phyloP scores from a whole-genome alignment of 2,329 filamentous ascomycete genomes.

The Cladosporium sp. region DNA sequence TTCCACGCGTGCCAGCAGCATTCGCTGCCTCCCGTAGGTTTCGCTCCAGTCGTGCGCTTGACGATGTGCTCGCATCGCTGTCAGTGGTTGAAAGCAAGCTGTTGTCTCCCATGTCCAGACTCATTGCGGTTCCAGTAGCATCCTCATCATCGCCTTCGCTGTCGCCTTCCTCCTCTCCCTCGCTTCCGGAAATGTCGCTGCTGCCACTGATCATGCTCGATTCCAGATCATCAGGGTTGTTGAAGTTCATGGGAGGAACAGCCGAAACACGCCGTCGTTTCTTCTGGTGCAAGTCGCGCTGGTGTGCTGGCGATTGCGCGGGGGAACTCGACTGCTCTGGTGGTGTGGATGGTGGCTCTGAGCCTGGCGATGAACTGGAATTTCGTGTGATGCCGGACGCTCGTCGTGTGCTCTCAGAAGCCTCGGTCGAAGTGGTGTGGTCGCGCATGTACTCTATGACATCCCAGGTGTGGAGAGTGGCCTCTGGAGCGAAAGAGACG shows the following conservation, averaged over 20 bases:
- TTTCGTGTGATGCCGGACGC: constrained; percentile 61
- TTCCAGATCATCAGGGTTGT: constrained; percentile 63
- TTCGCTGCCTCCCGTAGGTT: constrained; percentile 73
- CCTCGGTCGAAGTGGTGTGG: constrained; percentile 71
- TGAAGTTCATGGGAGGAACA: constrained; percentile 64
- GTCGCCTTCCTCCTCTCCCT: constrained; percentile 57
- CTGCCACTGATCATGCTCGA: constrained; percentile 74
- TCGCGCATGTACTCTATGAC: constrained; percentile 88
- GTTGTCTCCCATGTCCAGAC: constrained; percentile 69
- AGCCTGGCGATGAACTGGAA: constrained; percentile 36
- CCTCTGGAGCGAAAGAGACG: constrained; percentile 96
- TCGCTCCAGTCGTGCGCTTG: constrained; percentile 73
- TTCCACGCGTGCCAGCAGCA: constrained; percentile 70
- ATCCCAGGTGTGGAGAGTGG: constrained; percentile 95
- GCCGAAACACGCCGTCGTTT: constrained; percentile 64
- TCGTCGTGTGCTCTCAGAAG: constrained; percentile 71
- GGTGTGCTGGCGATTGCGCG: constrained; percentile 56
- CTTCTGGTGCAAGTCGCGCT: constrained; percentile 65
- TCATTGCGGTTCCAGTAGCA: constrained; percentile 78
- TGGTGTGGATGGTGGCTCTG: constrained; percentile 62
- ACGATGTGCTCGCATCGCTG: constrained; percentile 58
- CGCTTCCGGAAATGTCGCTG: constrained; percentile 42
- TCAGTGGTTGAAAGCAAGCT: constrained; percentile 31
- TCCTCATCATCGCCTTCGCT: constrained; percentile 58
- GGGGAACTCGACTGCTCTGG: constrained; percentile 53